Evolutionary conservation across 225 moss, liverwort and hornwort genomes (phyloP).

Genomic region (Pseudisothecium myosuroides): DNA sequence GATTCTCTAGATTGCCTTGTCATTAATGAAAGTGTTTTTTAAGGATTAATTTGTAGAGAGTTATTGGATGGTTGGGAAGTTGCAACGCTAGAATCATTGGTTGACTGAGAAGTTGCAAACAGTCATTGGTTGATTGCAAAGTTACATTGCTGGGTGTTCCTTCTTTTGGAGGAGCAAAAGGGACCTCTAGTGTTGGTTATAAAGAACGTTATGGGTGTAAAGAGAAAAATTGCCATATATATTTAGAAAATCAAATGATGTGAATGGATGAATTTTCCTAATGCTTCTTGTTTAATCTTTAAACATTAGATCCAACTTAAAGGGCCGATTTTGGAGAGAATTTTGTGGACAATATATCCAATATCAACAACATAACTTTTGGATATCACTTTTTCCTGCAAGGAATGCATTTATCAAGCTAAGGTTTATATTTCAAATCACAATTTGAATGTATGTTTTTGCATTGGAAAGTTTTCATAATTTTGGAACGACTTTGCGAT

Average conservation of each 20-base stretch:
- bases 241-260: rapidly evolving
- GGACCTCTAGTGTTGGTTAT: background rate
- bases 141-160: too few relatives aligned
- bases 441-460: background rate
- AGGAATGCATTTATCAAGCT: background rate
- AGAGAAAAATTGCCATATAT: background rate
- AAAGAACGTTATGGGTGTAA: background rate
- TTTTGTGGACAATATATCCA: rapidly evolving
- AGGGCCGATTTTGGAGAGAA: rapidly evolving
- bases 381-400: background rate
- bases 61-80: background rate
- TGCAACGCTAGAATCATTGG: too few relatives aligned
- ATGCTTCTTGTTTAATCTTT: background rate
- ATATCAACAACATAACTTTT: background rate
- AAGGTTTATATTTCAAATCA: background rate
- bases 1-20: rapidly evolving
- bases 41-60: background rate
- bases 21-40: background rate
- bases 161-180: rapidly evolving
- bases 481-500: background rate
- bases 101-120: background rate
- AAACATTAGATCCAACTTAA: too few relatives aligned
- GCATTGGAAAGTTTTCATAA: background rate
- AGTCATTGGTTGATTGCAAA: background rate
- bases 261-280: rapidly evolving